A percentile compares a stretch with the other conserved stretches of the same genome.
Evolutionary conservation across 495 filamentous ascomycete species (phyloP).

Genomic region (Tuber magnatum): DNA sequence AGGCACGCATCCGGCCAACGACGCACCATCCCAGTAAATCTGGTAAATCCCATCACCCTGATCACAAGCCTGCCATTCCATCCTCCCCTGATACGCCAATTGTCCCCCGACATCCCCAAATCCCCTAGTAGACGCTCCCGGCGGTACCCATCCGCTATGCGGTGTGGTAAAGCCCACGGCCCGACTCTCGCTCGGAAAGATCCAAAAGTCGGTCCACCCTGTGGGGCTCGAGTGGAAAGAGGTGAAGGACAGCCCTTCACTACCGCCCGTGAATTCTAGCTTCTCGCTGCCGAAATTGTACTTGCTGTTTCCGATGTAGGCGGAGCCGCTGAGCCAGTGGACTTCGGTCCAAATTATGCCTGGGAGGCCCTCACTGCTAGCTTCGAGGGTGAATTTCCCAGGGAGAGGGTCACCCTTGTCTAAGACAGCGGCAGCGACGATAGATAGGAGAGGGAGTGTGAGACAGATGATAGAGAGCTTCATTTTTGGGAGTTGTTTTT

Average conservation of each 20-base stretch:
- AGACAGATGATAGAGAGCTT: slow-evolving; percentile 26
- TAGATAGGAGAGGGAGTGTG: slow-evolving; percentile 19
- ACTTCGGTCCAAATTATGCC: not conserved
- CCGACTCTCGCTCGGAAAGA: slow-evolving; percentile 24
- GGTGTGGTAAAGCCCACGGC: slow-evolving; percentile 31
- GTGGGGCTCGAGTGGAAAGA: slow-evolving; percentile 31
- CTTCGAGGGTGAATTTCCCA: slow-evolving; percentile 6
- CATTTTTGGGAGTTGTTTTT: slow-evolving; percentile 15
- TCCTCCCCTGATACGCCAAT: not conserved
- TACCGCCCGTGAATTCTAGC: slow-evolving; percentile 7
- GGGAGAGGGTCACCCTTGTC: slow-evolving; percentile 20
- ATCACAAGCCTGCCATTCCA: slow-evolving; percentile 3
- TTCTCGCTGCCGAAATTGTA: slow-evolving; percentile 16
- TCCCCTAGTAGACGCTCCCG: slow-evolving; percentile 14
- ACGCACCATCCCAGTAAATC: slow-evolving; percentile 30
- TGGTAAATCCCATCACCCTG: slow-evolving; percentile 13
- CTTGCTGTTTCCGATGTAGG: slow-evolving; percentile 29
- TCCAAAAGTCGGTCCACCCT: slow-evolving; percentile 18
- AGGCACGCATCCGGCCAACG: slow-evolving; percentile 10
- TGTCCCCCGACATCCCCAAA: slow-evolving; percentile 3
- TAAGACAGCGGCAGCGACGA: slow-evolving; percentile 17
- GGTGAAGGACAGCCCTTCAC: slow-evolving; percentile 11
- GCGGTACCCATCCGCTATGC: slow-evolving; percentile 16
- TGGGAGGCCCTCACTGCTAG: slow-evolving; percentile 8
- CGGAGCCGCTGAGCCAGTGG: slow-evolving; percentile 9